These are phyloP conservation scores for Eimeria praecox DNA, from an alignment of 169 alveolate genomes.

Conservation along the genomic window DNA sequence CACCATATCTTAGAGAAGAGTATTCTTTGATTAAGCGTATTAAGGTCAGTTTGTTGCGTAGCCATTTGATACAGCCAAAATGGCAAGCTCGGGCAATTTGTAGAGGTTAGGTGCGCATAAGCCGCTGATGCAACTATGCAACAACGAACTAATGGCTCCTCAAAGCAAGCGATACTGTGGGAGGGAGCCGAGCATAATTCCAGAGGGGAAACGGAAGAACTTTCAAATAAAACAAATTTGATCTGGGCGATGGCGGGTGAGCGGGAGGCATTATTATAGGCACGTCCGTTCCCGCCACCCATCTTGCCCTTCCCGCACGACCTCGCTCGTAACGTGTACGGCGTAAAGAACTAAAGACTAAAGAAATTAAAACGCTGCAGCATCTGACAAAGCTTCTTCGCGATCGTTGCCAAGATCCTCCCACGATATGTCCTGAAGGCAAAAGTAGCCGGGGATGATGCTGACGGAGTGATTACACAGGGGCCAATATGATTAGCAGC, in stretches of 20 bases:
- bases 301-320: not conserved
- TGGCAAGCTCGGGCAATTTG: not conserved
- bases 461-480: not conserved
- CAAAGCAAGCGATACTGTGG: not conserved
- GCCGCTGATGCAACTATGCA: not conserved
- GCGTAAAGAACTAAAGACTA: not conserved
- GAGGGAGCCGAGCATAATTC: not conserved
- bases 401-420: conserved; percentile 28
- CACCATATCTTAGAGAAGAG: not conserved
- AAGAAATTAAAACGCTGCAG: not conserved
- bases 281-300: not conserved
- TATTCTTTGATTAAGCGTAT: not conserved
- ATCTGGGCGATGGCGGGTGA: not conserved
- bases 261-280: not conserved
- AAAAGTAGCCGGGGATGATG: not conserved
- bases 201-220: not conserved
- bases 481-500: not conserved
- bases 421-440: conserved; percentile 36
- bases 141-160: not conserved
- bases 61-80: not conserved
- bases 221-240: not conserved
- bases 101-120: not conserved
- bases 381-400: not conserved
- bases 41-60: not conserved
- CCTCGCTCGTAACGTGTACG: not conserved